Base-by-base conservation (phyloP, 176 grass and related monocot species). In the Typha latifolia region DNA sequence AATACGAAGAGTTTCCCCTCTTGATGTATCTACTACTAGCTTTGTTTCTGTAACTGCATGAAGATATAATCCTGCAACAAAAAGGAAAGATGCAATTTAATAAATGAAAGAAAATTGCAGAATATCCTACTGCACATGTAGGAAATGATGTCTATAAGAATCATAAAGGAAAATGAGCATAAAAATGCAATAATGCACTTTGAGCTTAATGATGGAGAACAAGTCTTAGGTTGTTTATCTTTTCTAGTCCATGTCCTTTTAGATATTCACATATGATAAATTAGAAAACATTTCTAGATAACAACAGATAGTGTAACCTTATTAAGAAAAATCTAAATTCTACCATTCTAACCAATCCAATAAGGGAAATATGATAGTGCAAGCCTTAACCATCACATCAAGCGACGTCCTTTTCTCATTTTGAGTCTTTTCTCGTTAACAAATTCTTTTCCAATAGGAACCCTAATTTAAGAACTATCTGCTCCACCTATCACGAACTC, bases 21-120 rank as follows among this genome's bases (percentile, higher is more conserved):
- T 87, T 80, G 85, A 87, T 64, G 94, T 97, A 79, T 97, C 94
- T 22, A 97, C 94, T 51, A 87, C 81, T 63, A 97, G 81, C 67
- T 82, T 88, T 74, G 94, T 90, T 76, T 97, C 89, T 61, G 83
- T 97, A 62, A 84, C 83, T 22, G 81, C 81, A 81, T 97, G 85
- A 86, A 97, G 86, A 90, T 90, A 97, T 62, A 92, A 76, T 77
- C 93, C 93, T 97, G 81, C 63, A 79, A 63, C 18, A 59, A 27
- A 52, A 55, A 79, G 62, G 21, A 73, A 21, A 5, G 15, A 18
- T 18, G 14, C 3, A 55, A 16, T 18, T 7, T 57, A 20, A 20
- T 57, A 57, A 18, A 57, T 57, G 19, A 18, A 57, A 3, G 52
- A 57, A 9, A 57, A 20, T 20, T 57, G 52, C 52, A 57, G 19